Conservation (phyloP, 257 asterid species). For the Coffea canephora region DNA sequence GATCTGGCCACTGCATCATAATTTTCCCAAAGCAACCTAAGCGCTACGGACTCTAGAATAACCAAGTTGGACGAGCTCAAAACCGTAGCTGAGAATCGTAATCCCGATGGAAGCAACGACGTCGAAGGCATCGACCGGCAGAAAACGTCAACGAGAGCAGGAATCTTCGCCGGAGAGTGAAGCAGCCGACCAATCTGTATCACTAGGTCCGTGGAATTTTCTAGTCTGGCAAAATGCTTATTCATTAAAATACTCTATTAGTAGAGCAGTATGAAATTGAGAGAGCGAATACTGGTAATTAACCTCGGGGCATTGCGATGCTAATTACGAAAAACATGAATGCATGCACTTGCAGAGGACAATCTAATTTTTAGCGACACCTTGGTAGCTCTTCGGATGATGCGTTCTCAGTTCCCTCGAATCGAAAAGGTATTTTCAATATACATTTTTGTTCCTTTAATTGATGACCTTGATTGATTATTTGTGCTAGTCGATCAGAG, state of each 20-base stretch:
- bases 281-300: background rate
- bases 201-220: slow-evolving; percentile 36
- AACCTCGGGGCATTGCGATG: background rate
- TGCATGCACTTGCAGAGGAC: slow-evolving; percentile 43
- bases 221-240: background rate
- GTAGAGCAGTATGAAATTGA: background rate
- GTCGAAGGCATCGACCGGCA: slow-evolving; percentile 49
- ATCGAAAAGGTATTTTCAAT: slow-evolving; percentile 48
- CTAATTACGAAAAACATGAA: background rate
- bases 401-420: slow-evolving; percentile 89
- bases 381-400: slow-evolving; percentile 84
- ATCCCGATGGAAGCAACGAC: slow-evolving; percentile 11
- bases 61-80: background rate
- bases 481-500: background rate
- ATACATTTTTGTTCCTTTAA: too few species aligned
- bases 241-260: background rate
- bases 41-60: too few species aligned
- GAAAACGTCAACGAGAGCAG: slow-evolving; percentile 57
- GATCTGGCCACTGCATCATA: too few species aligned
- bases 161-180: slow-evolving; percentile 28
- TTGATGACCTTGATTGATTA: background rate
- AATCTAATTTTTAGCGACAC: slow-evolving; percentile 70
- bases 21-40: too few species aligned
- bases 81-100: background rate
- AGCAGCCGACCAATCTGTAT: slow-evolving; percentile 24